Evolutionary conservation across 148 eudicot species (phyloP), one percentile per base, ranked within the genome.

Genomic region (Amaranthus hypochondriacus): DNA sequence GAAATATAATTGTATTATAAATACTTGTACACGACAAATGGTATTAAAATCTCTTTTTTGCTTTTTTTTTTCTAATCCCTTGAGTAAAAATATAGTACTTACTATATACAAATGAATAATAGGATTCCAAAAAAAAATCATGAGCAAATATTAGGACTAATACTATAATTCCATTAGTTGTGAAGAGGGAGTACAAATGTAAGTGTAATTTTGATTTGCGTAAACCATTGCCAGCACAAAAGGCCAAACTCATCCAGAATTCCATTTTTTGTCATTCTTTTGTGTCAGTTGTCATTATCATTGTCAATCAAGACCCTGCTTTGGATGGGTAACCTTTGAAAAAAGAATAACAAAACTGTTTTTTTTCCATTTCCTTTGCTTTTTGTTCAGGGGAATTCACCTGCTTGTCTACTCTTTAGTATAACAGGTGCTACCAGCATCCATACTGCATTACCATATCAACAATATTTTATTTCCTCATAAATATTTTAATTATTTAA

Each of bases 351-450:
- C 15, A 18, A 12, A 21, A 28, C 8, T 47, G 15, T 48, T 48
- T 55, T 48, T 44, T 13, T 43, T 15, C 47, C 18, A 18, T 18
- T 18, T 18, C 18, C 18, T 18, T 18, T 18, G 18, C 2, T 7
- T 39, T 46, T 54, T 73, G 49, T 42, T 69, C 78, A 80, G 74
- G 83, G 77, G 18, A 83, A 39, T 51, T 74, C 84, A 50, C 68
- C 83, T 43, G 79, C 68, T 84, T 85, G 92, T 80, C 88, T 87
- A 71, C 68, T 82, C 84, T 85, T 86, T 81, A 89, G 86, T 78
- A 89, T 71, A 14, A 85, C 84, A 46, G 97, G 97, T 48, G 92
- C 83, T 71, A 89, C 87, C 72, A 90, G 85, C 92, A 88, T 90
- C 97, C 97, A 92, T 73, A 88, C 97, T 92, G 88, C 88, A 84